Base-by-base conservation (phyloP, 116 monocot genomes). In the Papilionanthe hybrid region DNA sequence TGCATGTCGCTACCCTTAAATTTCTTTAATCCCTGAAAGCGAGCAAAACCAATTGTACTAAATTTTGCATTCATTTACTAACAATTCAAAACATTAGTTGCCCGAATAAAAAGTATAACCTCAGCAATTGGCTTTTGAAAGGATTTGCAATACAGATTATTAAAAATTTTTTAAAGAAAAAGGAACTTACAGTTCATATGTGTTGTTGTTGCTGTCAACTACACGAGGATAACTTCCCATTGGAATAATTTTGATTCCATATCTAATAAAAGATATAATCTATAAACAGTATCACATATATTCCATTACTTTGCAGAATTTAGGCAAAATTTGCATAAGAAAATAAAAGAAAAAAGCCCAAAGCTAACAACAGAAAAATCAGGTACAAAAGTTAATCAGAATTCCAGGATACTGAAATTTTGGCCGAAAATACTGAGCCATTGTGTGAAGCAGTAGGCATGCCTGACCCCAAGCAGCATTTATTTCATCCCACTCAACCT, bases 401-500 rank as follows among this genome's bases (percentile, higher is more conserved):
- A 55, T 78, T 48, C 27, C 82, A 86, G 90, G 90, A 95, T 99
- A 99, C 99, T 67, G 86, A 83, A 99, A 99, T 80, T 99, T 91
- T 82, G 93, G 89, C 19, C 82, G 78, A 85, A 90, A 95, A 86
- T 93, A 89, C 47, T 94, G 91, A 77, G 89, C 91, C 93, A 99
- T 99, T 43, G 93, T 95, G 78, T 99, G 95, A 27, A 99, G 83
- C 75, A 99, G 93, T 75, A 95, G 85, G 49, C 93, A 93, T 73
- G 98, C 91, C 81, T 99, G 98, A 0, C 98, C 98, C 98, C 98
- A 99, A 37, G 98, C 95, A 82, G 98, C 98, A 89, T 94, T 99
- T 81, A 95, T 93, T 86, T 99, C 98, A 84, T 99, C 99, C 99
- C 99, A 99, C 41, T 99, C 99, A 72, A 99, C 99, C 99, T 99